Evolutionary conservation across 2,329 filamentous ascomycete species (phyloP).

Genomic region (Albophoma yamanashiensis): DNA sequence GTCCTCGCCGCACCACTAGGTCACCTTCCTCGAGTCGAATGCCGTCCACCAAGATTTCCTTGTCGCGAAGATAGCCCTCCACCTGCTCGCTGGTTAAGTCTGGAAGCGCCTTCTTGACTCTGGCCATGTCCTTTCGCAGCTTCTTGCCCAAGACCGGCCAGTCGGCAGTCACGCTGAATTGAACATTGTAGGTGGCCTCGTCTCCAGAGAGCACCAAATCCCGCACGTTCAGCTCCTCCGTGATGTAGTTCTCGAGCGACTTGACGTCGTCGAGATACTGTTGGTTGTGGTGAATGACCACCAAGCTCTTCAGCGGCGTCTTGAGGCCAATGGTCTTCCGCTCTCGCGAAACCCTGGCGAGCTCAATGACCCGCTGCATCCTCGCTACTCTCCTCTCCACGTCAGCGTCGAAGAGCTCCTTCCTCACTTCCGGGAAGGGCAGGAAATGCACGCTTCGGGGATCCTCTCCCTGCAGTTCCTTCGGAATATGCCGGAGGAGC

Average conservation of each 20-base stretch:
- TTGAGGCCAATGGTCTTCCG: slow-evolving; percentile 77
- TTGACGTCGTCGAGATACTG: slow-evolving; percentile 80
- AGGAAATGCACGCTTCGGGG: slow-evolving; percentile 86
- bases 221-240: slow-evolving; percentile 83
- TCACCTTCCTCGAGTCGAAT: slow-evolving; percentile 77
- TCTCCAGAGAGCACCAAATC: slow-evolving; percentile 77
- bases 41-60: slow-evolving; percentile 72
- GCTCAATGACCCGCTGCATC: slow-evolving; percentile 94
- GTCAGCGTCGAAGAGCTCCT: slow-evolving; percentile 76
- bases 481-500: slow-evolving; percentile 71
- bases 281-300: slow-evolving; percentile 77
- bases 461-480: slow-evolving; percentile 58
- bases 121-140: slow-evolving; percentile 86
- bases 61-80: slow-evolving; percentile 62
- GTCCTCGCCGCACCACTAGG: slow-evolving; percentile 62
- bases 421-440: slow-evolving; percentile 75
- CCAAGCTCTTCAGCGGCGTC: slow-evolving; percentile 78
- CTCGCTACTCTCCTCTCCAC: slow-evolving; percentile 79
- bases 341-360: slow-evolving; percentile 78
- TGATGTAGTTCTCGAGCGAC: slow-evolving; percentile 78
- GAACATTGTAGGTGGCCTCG: slow-evolving; percentile 83
- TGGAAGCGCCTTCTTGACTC: slow-evolving; percentile 85
- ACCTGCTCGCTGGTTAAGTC: slow-evolving; percentile 69
- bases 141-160: slow-evolving; percentile 96
- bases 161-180: slow-evolving; percentile 82